phyloP scores from a whole-genome alignment of 768 basidiomycete species.

The Lactifluus volemus region DNA sequence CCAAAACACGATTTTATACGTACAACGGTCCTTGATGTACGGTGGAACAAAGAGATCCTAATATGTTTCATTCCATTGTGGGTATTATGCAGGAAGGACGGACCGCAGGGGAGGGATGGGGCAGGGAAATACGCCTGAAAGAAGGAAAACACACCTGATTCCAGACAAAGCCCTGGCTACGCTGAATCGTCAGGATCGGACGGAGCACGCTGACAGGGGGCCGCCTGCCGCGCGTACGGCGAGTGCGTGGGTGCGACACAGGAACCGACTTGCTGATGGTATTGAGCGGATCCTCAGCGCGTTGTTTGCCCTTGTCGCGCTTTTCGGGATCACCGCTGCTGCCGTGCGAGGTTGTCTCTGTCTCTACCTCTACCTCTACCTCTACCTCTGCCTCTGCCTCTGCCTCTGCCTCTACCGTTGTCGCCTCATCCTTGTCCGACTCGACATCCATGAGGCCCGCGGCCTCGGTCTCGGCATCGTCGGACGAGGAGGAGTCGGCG shows the following conservation, averaged over 20 bases:
- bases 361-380: too few species aligned
- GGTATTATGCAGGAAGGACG: neutral
- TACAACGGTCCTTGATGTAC: slow-evolving; percentile 86
- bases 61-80: neutral
- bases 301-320: slow-evolving; percentile 53
- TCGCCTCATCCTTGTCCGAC: neutral
- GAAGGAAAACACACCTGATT: slow-evolving; percentile 55
- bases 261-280: neutral
- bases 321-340: slow-evolving; percentile 4
- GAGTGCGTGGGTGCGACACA: slow-evolving; percentile 32
- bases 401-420: neutral
- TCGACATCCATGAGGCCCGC: slow-evolving; percentile 24
- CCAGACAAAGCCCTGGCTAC: slow-evolving; percentile 86
- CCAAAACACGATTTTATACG: slow-evolving; percentile 27
- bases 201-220: slow-evolving; percentile 54
- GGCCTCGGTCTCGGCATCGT: slow-evolving; percentile 26
- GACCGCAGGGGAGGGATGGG: neutral
- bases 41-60: slow-evolving; percentile 84
- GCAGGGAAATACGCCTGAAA: neutral
- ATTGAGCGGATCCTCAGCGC: slow-evolving; percentile 45
- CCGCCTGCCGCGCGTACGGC: slow-evolving; percentile 35
- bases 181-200: slow-evolving; percentile 80
- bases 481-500: slow-evolving; percentile 26
- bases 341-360: neutral
- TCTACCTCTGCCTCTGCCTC: too few species aligned